A percentile compares a stretch with the other conserved stretches of the same genome.
Conservation (phyloP, 768 basidiomycete species). For the Termitomyces eurrhizus region DNA sequence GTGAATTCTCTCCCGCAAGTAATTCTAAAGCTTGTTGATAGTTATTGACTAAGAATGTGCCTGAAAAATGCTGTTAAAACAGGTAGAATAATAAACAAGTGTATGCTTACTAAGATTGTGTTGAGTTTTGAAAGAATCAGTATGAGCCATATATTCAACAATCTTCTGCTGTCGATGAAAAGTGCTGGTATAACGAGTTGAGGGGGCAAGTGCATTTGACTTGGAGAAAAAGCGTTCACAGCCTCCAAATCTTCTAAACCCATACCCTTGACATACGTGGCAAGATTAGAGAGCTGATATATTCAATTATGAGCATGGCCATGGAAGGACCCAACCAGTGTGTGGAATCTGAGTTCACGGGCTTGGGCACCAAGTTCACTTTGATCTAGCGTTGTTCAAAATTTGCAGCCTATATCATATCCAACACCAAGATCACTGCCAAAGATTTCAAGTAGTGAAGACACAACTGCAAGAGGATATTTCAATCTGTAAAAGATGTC, state of each 20-base stretch:
- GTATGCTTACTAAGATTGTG: not conserved
- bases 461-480: not conserved
- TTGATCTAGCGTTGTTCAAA: too few species aligned
- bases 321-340: too few species aligned
- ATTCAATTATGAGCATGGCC: too few species aligned
- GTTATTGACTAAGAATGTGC: slow-evolving; percentile 4
- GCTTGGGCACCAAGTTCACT: too few species aligned
- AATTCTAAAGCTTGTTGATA: slow-evolving; percentile 3
- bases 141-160: not conserved
- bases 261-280: too few species aligned
- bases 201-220: too few species aligned
- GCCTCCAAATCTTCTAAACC: too few species aligned
- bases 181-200: too few species aligned
- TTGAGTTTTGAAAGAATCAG: not conserved
- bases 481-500: not conserved
- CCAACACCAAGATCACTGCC: not conserved
- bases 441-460: not conserved
- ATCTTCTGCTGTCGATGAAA: not conserved
- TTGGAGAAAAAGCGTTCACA: too few species aligned
- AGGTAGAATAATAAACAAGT: not conserved
- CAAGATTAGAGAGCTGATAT: too few species aligned
- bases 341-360: too few species aligned
- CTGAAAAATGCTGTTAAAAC: not conserved
- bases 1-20: not conserved
- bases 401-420: too few species aligned